Conservation (phyloP, 192 early-diverging fungal genomes). For the Coemansia aciculifera region DNA sequence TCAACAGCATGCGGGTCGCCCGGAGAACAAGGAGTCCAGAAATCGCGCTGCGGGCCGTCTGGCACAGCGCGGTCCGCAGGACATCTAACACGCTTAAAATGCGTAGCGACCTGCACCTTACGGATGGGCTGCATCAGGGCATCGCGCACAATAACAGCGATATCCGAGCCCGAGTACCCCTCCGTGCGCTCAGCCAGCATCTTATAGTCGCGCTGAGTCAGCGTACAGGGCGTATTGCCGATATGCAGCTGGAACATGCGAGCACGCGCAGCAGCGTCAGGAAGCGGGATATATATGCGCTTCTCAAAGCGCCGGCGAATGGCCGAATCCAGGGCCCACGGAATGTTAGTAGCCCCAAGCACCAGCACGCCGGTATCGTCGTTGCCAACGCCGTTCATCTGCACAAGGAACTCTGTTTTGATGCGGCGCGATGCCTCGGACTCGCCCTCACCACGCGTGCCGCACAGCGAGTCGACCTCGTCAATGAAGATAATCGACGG, state of each 20-base stretch:
- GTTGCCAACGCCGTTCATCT: conserved; percentile 98
- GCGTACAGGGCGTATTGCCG: conserved; percentile 84
- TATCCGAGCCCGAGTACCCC: conserved; percentile 96
- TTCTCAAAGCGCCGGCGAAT: conserved; percentile 97
- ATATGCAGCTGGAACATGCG: conserved; percentile 93
- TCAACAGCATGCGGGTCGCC: conserved; percentile 85
- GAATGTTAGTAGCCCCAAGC: conserved; percentile 95
- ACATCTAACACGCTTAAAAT: conserved; percentile 72
- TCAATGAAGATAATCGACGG: conserved; percentile 99
- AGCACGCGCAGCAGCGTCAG: conserved; percentile 82
- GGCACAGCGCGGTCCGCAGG: conserved; percentile 16
- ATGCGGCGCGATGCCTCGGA: conserved; percentile 91
- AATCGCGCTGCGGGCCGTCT: conserved; percentile 29
- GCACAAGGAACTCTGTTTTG: conserved; percentile 97
- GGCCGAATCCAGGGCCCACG: conserved; percentile 92
- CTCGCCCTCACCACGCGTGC: conserved; percentile 95
- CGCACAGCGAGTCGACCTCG: conserved; percentile 96
- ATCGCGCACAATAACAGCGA: conserved; percentile 90
- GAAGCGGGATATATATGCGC: conserved; percentile 97
- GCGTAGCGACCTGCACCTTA: conserved; percentile 92
- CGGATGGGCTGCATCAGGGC: conserved; percentile 97
- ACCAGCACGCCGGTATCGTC: conserved; percentile 95
- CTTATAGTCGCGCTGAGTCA: conserved; percentile 72
- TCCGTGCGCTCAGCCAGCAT: conserved; percentile 79
- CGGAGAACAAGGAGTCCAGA: conserved; percentile 92